Percentiles rank a stretch among this genome's conserved stretches.
Evolutionary conservation across 202 grass and related monocot genomes (phyloP).

Genomic region (Panicum virgatum): DNA sequence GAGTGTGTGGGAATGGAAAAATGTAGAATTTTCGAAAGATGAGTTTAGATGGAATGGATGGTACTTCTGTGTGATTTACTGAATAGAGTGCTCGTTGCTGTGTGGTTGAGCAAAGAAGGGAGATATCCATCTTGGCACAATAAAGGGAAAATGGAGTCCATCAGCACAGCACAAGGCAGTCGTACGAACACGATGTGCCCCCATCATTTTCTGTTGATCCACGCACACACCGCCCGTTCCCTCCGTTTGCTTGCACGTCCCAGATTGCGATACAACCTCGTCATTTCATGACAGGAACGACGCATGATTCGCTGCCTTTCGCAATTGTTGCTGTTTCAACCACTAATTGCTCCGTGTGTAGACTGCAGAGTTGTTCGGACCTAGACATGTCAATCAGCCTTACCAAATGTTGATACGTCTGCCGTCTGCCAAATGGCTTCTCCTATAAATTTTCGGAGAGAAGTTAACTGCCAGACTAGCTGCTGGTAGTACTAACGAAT

Average conservation of each 20-base stretch:
- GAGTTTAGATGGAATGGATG: too few species aligned
- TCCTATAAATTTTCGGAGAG: too few species aligned
- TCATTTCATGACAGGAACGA: background rate
- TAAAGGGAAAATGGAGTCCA: background rate
- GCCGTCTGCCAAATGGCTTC: background rate
- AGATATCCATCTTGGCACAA: too few species aligned
- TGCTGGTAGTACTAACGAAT: too few species aligned
- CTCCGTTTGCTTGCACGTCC: background rate
- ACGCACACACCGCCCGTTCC: background rate
- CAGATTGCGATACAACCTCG: background rate
- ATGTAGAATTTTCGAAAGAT: too few species aligned
- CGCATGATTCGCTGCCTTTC: background rate
- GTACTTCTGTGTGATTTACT: too few species aligned
- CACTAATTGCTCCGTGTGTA: conserved; percentile 18
- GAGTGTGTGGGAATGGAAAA: too few species aligned
- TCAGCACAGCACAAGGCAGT: background rate
- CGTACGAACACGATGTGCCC: background rate
- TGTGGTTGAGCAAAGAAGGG: too few species aligned
- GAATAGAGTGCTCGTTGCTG: too few species aligned
- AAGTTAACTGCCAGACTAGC: too few species aligned
- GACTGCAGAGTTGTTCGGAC: background rate
- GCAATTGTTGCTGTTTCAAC: background rate
- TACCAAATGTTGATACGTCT: background rate
- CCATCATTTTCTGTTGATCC: too few species aligned
- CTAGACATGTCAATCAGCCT: background rate